Percentiles rank a stretch among this genome's conserved stretches.
phyloP scores from a whole-genome alignment of 164 flowering plant species.

The Houttuynia cordata region DNA sequence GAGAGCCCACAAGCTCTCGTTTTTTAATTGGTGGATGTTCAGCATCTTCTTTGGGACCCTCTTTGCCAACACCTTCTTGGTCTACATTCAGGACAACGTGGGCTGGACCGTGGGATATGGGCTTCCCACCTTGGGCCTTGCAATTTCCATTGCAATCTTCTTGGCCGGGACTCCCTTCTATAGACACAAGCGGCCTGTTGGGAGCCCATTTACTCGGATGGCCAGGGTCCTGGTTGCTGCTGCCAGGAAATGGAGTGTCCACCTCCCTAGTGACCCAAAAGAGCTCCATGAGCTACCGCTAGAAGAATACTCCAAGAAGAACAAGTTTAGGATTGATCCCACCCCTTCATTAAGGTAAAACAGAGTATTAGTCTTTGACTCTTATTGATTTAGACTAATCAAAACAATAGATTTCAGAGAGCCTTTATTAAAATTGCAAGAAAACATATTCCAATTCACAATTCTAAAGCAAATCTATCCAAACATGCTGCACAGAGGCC shows the following conservation, averaged over 20 bases:
- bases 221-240: slow-evolving; percentile 41
- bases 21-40: slow-evolving; percentile 61
- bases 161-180: slow-evolving; percentile 35
- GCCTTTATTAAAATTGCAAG: too few relatives aligned
- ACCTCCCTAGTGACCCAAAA: slow-evolving; percentile 28
- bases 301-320: slow-evolving; percentile 23
- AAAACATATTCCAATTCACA: too few relatives aligned
- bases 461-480: too few relatives aligned
- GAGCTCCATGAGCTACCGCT: slow-evolving; percentile 39
- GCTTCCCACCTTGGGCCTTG: slow-evolving; percentile 33
- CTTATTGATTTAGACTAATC: background rate
- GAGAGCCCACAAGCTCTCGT: slow-evolving; percentile 41
- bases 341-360: slow-evolving; percentile 39
- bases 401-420: too few relatives aligned
- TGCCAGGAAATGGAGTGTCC: slow-evolving; percentile 22
- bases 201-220: slow-evolving; percentile 45
- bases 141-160: slow-evolving; percentile 26
- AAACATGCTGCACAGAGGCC: too few relatives aligned
- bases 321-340: slow-evolving; percentile 28
- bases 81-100: slow-evolving; percentile 54
- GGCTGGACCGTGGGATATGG: slow-evolving; percentile 43
- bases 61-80: slow-evolving; percentile 37
- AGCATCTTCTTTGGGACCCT: slow-evolving; percentile 46
- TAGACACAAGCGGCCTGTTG: slow-evolving; percentile 39
- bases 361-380: background rate